phyloP scores from a whole-genome alignment of 31 red algal genomes.

The Odonthalia washingtoniensis region DNA sequence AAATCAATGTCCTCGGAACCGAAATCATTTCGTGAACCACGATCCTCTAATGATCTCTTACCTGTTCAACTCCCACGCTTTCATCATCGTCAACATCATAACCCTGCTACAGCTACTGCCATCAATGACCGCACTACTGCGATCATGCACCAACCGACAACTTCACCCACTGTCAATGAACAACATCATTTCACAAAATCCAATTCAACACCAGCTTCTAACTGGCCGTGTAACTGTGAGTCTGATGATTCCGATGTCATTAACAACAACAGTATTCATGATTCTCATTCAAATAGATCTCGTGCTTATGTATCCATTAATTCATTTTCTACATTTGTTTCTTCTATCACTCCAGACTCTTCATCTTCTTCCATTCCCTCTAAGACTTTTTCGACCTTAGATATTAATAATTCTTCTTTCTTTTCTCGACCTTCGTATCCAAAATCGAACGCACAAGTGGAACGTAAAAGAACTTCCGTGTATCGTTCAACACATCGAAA shows the following conservation, averaged over 20 bases:
- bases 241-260: neutral
- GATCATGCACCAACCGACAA: too few relatives aligned
- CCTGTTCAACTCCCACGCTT: neutral
- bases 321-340: constrained; percentile 2
- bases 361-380: neutral
- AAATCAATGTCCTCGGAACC: neutral
- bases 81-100: too few relatives aligned
- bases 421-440: neutral
- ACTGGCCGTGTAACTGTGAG: neutral
- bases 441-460: neutral
- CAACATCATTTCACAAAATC: neutral
- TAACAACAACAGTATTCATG: neutral
- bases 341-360: neutral
- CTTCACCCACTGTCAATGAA: too few relatives aligned
- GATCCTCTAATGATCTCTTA: neutral
- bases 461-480: neutral
- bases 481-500: neutral
- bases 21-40: neutral
- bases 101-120: too few relatives aligned
- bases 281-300: neutral
- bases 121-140: too few relatives aligned
- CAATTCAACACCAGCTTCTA: neutral
- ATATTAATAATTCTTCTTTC: too few relatives aligned
- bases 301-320: neutral
- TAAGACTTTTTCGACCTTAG: neutral